Conservation (phyloP, 768 basidiomycete species). For the Boletus sp. region DNA sequence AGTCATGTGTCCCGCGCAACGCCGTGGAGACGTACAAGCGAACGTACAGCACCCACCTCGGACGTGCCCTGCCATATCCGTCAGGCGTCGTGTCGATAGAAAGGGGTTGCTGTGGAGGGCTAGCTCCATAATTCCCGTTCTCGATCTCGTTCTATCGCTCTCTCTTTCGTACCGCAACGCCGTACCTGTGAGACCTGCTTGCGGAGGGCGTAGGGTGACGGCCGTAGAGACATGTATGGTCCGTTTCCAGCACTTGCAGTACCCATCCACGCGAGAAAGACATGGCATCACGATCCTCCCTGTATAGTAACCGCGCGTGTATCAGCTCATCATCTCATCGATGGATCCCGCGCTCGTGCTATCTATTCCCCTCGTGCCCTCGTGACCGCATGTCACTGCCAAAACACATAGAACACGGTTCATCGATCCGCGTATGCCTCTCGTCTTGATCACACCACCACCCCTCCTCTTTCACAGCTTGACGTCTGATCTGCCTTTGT, state of each 20-base stretch:
- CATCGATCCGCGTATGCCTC: constrained; percentile 16
- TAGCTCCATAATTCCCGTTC: constrained; percentile 19
- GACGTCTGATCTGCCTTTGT: constrained; percentile 3
- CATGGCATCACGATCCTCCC: constrained; percentile 13
- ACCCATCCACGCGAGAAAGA: constrained; percentile 3
- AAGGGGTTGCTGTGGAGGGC: constrained; percentile 20
- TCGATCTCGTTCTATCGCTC: neutral
- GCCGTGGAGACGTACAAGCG: constrained; percentile 1
- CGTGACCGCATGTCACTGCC: neutral
- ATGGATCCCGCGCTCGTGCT: constrained; percentile 9
- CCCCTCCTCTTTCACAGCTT: constrained; percentile 5
- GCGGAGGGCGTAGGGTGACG: constrained; percentile 19
- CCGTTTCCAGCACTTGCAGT: neutral
- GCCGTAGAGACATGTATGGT: neutral
- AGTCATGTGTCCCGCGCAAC: constrained; percentile 6
- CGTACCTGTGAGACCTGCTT: constrained; percentile 5
- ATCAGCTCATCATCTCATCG: constrained; percentile 20
- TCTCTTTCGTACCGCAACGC: neutral
- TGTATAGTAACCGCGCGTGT: neutral
- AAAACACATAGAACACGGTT: constrained; percentile 1
- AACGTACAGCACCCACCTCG: neutral
- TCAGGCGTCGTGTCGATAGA: constrained; percentile 8
- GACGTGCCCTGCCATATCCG: constrained; percentile 19
- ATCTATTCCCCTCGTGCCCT: neutral
- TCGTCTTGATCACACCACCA: constrained; percentile 14